A percentile compares a stretch with the other conserved stretches of the same genome.
phyloP scores from a whole-genome alignment of 2,329 filamentous ascomycete species.

The Pseudopyricularia javanii region DNA sequence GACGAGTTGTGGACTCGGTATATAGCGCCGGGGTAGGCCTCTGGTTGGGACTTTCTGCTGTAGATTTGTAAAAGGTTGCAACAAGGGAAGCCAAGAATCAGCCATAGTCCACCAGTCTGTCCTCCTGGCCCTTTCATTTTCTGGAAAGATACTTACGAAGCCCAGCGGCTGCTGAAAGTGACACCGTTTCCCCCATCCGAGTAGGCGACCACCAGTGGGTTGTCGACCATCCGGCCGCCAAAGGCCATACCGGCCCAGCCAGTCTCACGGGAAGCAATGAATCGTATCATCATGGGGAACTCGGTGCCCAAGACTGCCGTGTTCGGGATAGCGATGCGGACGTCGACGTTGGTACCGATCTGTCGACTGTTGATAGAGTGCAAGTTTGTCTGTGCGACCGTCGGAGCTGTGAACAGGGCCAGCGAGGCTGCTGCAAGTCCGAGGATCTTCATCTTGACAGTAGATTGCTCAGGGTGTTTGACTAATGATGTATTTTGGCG shows the following conservation, averaged over 20 bases:
- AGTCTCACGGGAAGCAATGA: slow-evolving; percentile 23
- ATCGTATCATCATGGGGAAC: slow-evolving; percentile 24
- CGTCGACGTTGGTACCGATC: slow-evolving; percentile 5
- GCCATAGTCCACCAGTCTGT: no score
- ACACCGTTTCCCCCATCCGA: slow-evolving; percentile 18
- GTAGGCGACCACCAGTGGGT: slow-evolving; percentile 26
- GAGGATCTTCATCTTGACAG: slow-evolving; percentile 10
- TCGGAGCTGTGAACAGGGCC: slow-evolving; percentile 5
- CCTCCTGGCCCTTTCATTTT: background rate
- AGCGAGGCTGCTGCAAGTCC: slow-evolving; percentile 8
- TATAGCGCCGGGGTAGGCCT: slow-evolving; percentile 17
- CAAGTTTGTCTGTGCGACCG: slow-evolving; percentile 12
- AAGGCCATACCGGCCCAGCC: slow-evolving; percentile 28
- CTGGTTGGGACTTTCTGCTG: slow-evolving; percentile 9
- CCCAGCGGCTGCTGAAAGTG: slow-evolving; percentile 23
- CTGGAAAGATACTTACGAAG: slow-evolving; percentile 15
- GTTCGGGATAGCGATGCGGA: slow-evolving; percentile 17
- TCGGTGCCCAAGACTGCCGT: slow-evolving; percentile 14
- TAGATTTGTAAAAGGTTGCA: no score
- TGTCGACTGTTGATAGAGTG: no score
- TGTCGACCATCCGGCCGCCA: slow-evolving; percentile 28
- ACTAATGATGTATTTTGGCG: no score
- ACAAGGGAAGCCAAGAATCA: no score
- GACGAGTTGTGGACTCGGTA: slow-evolving; percentile 21
- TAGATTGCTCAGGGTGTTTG: no score